Base-by-base conservation (phyloP, 208 protist genomes). In the Wallacemonas rigidus region DNA sequence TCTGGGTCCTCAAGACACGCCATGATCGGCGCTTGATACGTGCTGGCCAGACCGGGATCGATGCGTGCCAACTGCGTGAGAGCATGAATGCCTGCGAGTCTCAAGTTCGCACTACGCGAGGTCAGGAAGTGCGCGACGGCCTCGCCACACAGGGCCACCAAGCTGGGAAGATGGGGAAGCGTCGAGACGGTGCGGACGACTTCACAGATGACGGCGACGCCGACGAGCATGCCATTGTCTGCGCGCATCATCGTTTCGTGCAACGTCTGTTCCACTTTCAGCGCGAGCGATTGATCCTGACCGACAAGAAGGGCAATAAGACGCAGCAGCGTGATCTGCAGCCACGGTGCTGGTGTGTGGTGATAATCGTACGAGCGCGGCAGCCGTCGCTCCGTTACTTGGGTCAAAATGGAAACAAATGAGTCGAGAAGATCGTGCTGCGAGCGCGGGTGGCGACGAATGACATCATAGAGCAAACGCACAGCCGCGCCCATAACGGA, bases 271-370 rank as follows among this genome's bases (percentile, higher is more conserved):
- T 97, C 95, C 70, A 94, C 92, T 50, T 85, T 67, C 40, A 73
- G n/a, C 4, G 80, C 80, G 7, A 77, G 65, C 35, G 57, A 67
- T 39, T 50, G 40, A 61, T 98, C 83, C 68, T 93, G 74, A 44
- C 63, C 58, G 41, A 91, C 80, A 26, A 98, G 80, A 6, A 96
- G 70, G 9, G 82, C 53, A 17, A 99, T 62, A 11, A 99, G 54
- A 40, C 90, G 84, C 7, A 99, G 72, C 7, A 98, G 69, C 41
- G 90, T 78, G 50, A 99, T 97, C 86, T 99, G 98, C 17, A 99
- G 83, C 98, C 98, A 99, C 44, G 98, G 98, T 9, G 98, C 95
- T 39, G 97, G 98, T 17, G 98, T 88, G 69, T 90, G 85, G 79
- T 99, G 98, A 79, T 99, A 99, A 47, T 99, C 94, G 81, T 97